Evolutionary conservation across 2,329 filamentous ascomycete genomes (phyloP), one percentile per base, ranked within the genome.

Genomic region (Fusarium sp.): DNA sequence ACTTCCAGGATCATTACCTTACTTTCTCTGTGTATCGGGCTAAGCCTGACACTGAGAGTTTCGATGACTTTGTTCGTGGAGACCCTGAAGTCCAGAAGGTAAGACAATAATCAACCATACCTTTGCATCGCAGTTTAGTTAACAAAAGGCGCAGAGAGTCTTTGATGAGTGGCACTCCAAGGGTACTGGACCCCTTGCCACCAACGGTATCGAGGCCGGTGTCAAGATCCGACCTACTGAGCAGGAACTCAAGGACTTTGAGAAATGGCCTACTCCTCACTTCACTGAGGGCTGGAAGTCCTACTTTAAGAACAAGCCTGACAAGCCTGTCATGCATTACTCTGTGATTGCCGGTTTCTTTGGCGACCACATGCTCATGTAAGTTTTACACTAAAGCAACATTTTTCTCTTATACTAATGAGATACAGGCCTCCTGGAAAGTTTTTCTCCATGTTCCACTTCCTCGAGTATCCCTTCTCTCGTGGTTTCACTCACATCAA

Each of bases 281-380:
- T 95, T 95, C 83, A 86, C 85, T 45, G 85, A 87, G 8, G 91
- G 92, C 4, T 95, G 92, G 91, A 89, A 94, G 73, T 90, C 87
- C 55, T 94, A 95, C 82, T 95, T 94, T 80, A 92, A 93, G 83
- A 81, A 94, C 76, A 94, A 94, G 83, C 91, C 91, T 1, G 92
- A 94, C 80, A 94, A 94, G 84, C 92, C 92, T 0, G 92, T 94
- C 43, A 94, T 94, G 92, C 92, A 94, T 76, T 94, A 94, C 80
- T 91, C 87, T 2, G 88, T 94, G 57, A 94, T 94, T 74, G 83
- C 91, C 17, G 90, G 90, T 67, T 88, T 84, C 84, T 88, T 88
- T 33, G 86, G 87, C 31, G 86, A 88, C 76, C 86, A 88, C 71
- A 88, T 87, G 84, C 78, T 88, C 45, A 85, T 88, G 85, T 84